These are phyloP conservation scores for Skeletonema costatum DNA, from an alignment of 108 stramenopile genomes.

Conservation along the genomic window DNA sequence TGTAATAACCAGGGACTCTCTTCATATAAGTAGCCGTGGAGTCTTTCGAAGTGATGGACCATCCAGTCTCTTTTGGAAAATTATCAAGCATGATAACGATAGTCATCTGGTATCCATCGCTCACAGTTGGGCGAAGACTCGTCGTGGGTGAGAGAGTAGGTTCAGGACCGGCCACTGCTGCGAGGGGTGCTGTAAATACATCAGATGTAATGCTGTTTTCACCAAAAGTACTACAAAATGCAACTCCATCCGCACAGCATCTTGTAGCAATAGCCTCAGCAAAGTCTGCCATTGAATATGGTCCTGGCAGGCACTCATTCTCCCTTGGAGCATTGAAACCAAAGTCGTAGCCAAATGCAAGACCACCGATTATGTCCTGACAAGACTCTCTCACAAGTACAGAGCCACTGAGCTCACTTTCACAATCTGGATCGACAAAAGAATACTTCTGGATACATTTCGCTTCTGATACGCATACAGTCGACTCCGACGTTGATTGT, in stretches of 20 bases:
- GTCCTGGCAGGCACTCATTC: constrained; percentile 11
- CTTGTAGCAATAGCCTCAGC: constrained; percentile 5
- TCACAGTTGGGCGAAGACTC: constrained; percentile 10
- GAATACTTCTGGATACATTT: constrained; percentile 21
- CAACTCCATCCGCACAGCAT: constrained; percentile 24
- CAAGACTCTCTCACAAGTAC: constrained; percentile 19
- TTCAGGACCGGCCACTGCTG: neutral
- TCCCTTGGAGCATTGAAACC: constrained; percentile 25
- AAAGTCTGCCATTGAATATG: neutral
- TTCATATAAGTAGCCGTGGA: constrained; percentile 6
- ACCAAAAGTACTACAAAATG: constrained; percentile 20
- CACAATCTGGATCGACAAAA: constrained; percentile 20
- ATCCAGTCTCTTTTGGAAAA: constrained; percentile 20
- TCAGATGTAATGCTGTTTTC: neutral
- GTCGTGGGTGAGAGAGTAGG: constrained; percentile 7
- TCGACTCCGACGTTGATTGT: neutral
- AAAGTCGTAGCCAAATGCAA: constrained; percentile 21
- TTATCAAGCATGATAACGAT: constrained; percentile 10
- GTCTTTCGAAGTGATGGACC: constrained; percentile 2
- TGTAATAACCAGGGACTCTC: constrained; percentile 17
- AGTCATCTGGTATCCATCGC: constrained; percentile 5
- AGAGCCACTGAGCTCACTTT: constrained; percentile 15
- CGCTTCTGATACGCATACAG: constrained; percentile 16
- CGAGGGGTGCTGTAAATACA: neutral
- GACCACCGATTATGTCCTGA: constrained; percentile 24